Percentiles rank a stretch among this genome's conserved stretches.
These are phyloP conservation scores for Samsoniella hepiali DNA, from an alignment of 2,329 filamentous ascomycete species.

Conservation along the genomic window DNA sequence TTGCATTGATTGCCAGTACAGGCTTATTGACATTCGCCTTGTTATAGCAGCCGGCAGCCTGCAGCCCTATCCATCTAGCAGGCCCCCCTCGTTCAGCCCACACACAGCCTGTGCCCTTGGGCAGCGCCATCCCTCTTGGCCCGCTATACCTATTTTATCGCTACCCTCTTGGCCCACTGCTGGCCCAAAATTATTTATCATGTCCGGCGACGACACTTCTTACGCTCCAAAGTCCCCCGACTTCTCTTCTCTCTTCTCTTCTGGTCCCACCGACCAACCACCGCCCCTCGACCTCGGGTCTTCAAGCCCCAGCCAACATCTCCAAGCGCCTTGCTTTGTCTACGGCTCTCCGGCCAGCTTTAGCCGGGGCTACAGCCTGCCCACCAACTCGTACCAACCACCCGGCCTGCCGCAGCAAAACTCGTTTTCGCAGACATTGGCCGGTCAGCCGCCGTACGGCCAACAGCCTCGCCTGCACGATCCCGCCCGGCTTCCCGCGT, in stretches of 20 bases:
- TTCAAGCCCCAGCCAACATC: constrained; percentile 27
- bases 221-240: constrained; percentile 60
- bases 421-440: constrained; percentile 13
- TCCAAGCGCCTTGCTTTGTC: constrained; percentile 24
- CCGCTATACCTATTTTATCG: constrained; percentile 2
- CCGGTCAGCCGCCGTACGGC: constrained; percentile 1
- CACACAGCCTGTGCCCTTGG: neutral
- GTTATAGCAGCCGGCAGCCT: neutral
- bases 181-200: constrained; percentile 25
- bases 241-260: constrained; percentile 53
- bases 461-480: constrained; percentile 8
- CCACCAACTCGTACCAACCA: constrained; percentile 18
- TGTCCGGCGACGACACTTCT: constrained; percentile 49
- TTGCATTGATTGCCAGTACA: neutral
- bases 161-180: constrained; percentile 5
- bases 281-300: constrained; percentile 29
- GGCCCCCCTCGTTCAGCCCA: neutral
- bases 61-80: neutral
- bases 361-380: neutral
- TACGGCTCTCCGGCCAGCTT: constrained; percentile 6
- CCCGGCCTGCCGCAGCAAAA: constrained; percentile 18
- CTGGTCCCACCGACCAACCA: constrained; percentile 35
- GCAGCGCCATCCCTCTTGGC: neutral
- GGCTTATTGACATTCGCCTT: neutral
- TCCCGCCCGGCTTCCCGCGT: constrained; percentile 6